These are phyloP conservation scores for Parathielavia hyrcaniae DNA, from an alignment of 495 filamentous ascomycete genomes.

Conservation along the genomic window DNA sequence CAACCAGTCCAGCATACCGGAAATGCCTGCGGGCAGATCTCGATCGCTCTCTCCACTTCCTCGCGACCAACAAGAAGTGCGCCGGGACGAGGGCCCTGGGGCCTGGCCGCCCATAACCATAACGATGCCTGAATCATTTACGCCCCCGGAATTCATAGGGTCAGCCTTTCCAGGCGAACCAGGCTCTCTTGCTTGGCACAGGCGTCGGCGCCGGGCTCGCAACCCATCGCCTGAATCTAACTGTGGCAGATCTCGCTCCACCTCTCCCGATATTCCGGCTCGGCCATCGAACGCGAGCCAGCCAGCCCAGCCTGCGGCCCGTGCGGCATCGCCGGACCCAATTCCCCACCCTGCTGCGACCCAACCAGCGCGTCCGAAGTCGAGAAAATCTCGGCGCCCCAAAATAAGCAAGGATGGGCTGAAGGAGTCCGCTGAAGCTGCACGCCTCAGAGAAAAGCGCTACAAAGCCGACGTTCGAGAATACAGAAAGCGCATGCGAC, in stretches of 20 bases:
- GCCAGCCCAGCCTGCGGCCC: neutral
- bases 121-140: slow-evolving; percentile 9
- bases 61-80: slow-evolving; percentile 4
- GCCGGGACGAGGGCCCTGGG: neutral
- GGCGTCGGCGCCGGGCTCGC: neutral
- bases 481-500: neutral
- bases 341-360: neutral
- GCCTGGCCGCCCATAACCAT: neutral
- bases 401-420: neutral
- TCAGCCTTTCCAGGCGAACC: neutral
- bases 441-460: neutral
- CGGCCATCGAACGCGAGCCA: neutral
- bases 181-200: neutral
- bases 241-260: neutral
- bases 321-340: neutral
- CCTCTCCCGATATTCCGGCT: neutral
- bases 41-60: slow-evolving; percentile 18
- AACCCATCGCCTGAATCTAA: neutral
- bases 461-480: neutral
- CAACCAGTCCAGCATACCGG: slow-evolving; percentile 9
- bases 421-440: neutral
- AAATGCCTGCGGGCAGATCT: neutral
- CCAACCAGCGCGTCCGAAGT: slow-evolving; percentile 1
- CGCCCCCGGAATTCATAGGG: neutral
- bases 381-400: neutral